Conservation (phyloP, 306 rosid genomes). For the Calophaca sinica region DNA sequence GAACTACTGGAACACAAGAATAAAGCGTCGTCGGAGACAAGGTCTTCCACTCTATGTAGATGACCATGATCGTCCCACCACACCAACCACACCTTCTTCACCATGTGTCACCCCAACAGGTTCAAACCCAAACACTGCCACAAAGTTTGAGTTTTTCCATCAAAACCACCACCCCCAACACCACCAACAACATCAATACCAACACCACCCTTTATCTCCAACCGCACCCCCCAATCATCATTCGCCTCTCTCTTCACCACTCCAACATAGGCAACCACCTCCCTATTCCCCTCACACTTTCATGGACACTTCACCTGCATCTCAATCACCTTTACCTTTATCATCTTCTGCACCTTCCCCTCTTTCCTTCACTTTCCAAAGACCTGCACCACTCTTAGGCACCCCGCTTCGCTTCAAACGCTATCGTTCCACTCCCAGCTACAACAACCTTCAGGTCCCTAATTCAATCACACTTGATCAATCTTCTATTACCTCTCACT, state of each 20-base stretch:
- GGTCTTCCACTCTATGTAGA: conserved; percentile 76
- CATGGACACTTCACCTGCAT: conserved; percentile 36
- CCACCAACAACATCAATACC: conserved; percentile 28
- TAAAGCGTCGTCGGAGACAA: conserved; percentile 78
- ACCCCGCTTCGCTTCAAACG: conserved; percentile 61
- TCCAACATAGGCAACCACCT: conserved; percentile 43
- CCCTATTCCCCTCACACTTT: conserved; percentile 43
- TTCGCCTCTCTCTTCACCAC: conserved; percentile 64
- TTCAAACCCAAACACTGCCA: conserved; percentile 33
- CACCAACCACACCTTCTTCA: conserved; percentile 46
- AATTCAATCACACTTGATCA: conserved; percentile 12
- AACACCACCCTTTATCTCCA: conserved; percentile 12
- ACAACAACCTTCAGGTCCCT: conserved; percentile 38
- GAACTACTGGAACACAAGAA: conserved; percentile 92
- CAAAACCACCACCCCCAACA: conserved; percentile 26
- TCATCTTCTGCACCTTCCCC: conserved; percentile 44
- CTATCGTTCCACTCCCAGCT: conserved; percentile 30
- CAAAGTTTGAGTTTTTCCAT: conserved; percentile 51
- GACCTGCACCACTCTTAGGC: conserved; percentile 60
- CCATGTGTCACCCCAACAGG: conserved; percentile 37
- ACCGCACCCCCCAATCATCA: conserved; percentile 41
- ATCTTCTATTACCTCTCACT: background rate
- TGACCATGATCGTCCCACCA: conserved; percentile 35
- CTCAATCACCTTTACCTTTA: background rate
- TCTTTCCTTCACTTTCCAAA: conserved; percentile 67